Evolutionary conservation across 1,284 basidiomycete genomes (phyloP).

Genomic region (Moniliophthora roreri): DNA sequence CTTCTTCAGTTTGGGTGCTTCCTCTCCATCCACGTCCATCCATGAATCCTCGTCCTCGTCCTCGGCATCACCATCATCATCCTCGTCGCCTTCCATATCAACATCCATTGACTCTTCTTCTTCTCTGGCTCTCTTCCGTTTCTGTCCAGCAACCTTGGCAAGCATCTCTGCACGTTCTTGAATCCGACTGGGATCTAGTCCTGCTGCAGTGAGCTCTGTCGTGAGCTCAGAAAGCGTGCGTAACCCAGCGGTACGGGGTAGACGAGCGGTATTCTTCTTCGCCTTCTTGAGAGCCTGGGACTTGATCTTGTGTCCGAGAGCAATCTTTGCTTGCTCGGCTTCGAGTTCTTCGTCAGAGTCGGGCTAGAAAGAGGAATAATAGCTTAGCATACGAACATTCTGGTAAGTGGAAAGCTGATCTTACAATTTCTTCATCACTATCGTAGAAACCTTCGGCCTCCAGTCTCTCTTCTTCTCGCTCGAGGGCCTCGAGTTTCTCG

Average conservation of each 20-base stretch:
- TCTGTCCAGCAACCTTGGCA: slow-evolving; percentile 73
- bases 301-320: slow-evolving; percentile 73
- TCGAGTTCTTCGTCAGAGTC: slow-evolving; percentile 94
- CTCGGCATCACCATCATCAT: slow-evolving; percentile 46
- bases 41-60: slow-evolving; percentile 40
- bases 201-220: slow-evolving; percentile 78
- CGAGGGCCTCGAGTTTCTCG: slow-evolving; percentile 95
- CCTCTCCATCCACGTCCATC: slow-evolving; percentile 53
- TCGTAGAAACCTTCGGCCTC: slow-evolving; percentile 96
- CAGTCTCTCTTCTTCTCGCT: slow-evolving; percentile 94
- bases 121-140: slow-evolving; percentile 66
- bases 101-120: slow-evolving; percentile 40
- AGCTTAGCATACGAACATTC: slow-evolving; percentile 9
- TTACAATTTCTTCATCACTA: slow-evolving; percentile 80
- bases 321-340: slow-evolving; percentile 63
- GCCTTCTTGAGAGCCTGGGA: slow-evolving; percentile 86
- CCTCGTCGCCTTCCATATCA: slow-evolving; percentile 42
- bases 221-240: slow-evolving; percentile 90
- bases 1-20: slow-evolving; percentile 42
- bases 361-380: slow-evolving; percentile 43
- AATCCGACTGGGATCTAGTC: slow-evolving; percentile 87
- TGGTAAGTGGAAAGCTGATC: slow-evolving; percentile 19
- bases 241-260: slow-evolving; percentile 85
- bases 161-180: slow-evolving; percentile 86
- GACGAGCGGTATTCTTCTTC: slow-evolving; percentile 81